phyloP scores from a whole-genome alignment of 306 rosid genomes.

The Canavalia ensiformis region DNA sequence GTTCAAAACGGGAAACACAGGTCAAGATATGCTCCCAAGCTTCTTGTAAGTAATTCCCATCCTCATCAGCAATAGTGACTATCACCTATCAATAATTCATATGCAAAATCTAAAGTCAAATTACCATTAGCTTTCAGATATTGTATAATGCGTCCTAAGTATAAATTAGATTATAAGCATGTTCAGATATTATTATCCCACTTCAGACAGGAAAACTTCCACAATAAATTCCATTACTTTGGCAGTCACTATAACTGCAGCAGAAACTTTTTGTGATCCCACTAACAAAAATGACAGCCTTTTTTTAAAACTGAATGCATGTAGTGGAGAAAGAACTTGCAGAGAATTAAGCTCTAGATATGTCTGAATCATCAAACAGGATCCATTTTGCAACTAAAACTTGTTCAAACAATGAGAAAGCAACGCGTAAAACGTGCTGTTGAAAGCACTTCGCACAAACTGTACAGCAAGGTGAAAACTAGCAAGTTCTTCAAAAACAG shows the following conservation, averaged over 20 bases:
- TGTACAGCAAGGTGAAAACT: not conserved
- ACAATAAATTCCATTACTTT: constrained; percentile 21
- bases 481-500: not conserved
- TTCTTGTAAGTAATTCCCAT: constrained; percentile 98
- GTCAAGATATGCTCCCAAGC: constrained; percentile 99
- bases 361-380: constrained; percentile 23
- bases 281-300: constrained; percentile 14
- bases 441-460: constrained; percentile 34
- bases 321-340: constrained; percentile 16
- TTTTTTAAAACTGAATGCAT: not conserved
- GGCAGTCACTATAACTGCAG: not conserved
- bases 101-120: constrained; percentile 49
- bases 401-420: constrained; percentile 18
- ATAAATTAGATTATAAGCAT: not conserved
- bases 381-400: constrained; percentile 31
- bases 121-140: constrained; percentile 40
- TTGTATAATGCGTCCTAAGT: constrained; percentile 3
- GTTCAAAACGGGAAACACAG: constrained; percentile 99
- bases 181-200: constrained; percentile 24
- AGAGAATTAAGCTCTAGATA: constrained; percentile 29
- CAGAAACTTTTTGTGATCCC: constrained; percentile 4
- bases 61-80: constrained; percentile 96
- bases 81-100: constrained; percentile 71
- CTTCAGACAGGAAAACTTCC: constrained; percentile 32
- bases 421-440: not conserved